Evolutionary conservation across 805 yeast species (phyloP).

Genomic region (Candida insectalens): DNA sequence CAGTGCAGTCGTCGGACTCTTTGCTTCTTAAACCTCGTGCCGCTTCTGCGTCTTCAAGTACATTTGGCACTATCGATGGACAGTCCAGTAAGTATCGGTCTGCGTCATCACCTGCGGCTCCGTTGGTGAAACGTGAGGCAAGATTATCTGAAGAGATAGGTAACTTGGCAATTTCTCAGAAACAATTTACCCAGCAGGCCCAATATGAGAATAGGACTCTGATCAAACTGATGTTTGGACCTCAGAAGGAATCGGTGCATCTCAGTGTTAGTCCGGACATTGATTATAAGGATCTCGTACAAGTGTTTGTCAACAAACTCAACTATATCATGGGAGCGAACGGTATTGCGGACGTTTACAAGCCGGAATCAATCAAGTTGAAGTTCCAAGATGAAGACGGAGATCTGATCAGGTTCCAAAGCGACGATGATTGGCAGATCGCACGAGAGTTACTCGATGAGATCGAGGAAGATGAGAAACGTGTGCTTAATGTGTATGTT

Average conservation of each 20-base stretch:
- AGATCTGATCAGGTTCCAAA: conserved; percentile 76
- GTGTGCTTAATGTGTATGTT: conserved; percentile 18
- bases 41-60: background rate
- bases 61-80: background rate
- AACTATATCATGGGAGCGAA: conserved; percentile 42
- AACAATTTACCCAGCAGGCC: conserved; percentile 1
- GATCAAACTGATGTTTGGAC: conserved; percentile 26
- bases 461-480: conserved; percentile 33
- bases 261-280: conserved; percentile 41
- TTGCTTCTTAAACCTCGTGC: background rate
- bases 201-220: conserved; percentile 9
- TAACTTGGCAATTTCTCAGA: conserved; percentile 1
- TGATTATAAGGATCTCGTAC: conserved; percentile 22
- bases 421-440: conserved; percentile 81
- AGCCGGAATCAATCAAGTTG: conserved; percentile 32
- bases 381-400: conserved; percentile 93
- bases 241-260: conserved; percentile 41
- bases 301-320: conserved; percentile 40
- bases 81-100: conserved; percentile 4
- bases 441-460: conserved; percentile 65
- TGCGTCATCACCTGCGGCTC: conserved; percentile 9
- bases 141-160: too few species aligned
- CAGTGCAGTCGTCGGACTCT: background rate
- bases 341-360: conserved; percentile 18
- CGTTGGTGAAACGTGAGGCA: conserved; percentile 8